These are phyloP conservation scores for Erysimum pusillum DNA, from an alignment of 441 rosid species.

Conservation along the genomic window DNA sequence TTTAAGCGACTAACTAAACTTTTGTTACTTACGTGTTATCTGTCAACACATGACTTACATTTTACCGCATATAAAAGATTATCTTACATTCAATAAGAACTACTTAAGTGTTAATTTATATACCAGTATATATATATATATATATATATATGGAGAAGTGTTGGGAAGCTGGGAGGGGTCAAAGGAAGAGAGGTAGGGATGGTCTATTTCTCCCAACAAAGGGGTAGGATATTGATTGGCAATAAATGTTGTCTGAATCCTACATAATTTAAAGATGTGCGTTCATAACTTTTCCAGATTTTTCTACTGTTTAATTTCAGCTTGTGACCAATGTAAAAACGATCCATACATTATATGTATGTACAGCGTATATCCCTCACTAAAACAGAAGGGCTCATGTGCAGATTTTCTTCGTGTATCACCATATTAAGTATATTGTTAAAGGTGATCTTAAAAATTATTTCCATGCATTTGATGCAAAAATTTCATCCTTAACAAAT, in stretches of 20 bases:
- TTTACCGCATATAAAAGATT: background rate
- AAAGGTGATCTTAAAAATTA: background rate
- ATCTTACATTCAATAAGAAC: conserved; percentile 4
- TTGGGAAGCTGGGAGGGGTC: conserved; percentile 34
- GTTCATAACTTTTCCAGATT: conserved; percentile 34
- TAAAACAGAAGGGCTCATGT: background rate
- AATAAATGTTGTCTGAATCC: conserved; percentile 48
- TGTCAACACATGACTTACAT: conserved; percentile 7
- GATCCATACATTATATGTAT: background rate
- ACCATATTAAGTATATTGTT: background rate
- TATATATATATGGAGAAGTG: conserved; percentile 24
- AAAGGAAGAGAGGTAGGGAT: conserved; percentile 44
- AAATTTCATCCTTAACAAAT: background rate
- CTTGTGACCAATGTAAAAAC: conserved; percentile 33
- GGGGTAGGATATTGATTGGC: conserved; percentile 50
- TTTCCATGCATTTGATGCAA: background rate
- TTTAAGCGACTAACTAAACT: background rate
- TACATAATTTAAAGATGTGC: conserved; percentile 36
- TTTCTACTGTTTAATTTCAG: conserved; percentile 29
- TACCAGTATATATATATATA: background rate
- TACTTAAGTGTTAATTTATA: background rate
- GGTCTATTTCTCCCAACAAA: conserved; percentile 51
- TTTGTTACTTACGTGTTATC: background rate
- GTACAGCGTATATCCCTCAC: conserved; percentile 5
- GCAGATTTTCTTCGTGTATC: background rate